phyloP scores from a whole-genome alignment of 768 basidiomycete species.

The Lactifluus volemus region DNA sequence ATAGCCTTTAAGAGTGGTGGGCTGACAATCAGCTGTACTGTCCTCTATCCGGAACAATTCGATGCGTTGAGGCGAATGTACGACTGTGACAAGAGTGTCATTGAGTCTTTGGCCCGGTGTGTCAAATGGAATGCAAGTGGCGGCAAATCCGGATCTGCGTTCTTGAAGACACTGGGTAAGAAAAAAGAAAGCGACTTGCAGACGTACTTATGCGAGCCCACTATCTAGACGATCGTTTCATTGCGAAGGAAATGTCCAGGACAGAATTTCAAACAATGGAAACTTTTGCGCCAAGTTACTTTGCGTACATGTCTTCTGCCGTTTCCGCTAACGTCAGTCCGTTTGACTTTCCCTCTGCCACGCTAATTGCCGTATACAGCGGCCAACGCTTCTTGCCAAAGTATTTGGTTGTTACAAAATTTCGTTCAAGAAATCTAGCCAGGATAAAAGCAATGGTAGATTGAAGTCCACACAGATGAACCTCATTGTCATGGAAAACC shows the following conservation, averaged over 20 bases:
- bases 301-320: slow-evolving; percentile 96
- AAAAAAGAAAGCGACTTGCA: background rate
- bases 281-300: slow-evolving; percentile 94
- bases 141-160: slow-evolving; percentile 94
- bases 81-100: slow-evolving; percentile 88
- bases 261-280: slow-evolving; percentile 93
- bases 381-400: slow-evolving; percentile 91
- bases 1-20: slow-evolving; percentile 87
- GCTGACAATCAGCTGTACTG: slow-evolving; percentile 84
- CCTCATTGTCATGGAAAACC: slow-evolving; percentile 94
- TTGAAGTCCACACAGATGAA: slow-evolving; percentile 89
- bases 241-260: slow-evolving; percentile 90
- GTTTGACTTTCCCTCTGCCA: background rate
- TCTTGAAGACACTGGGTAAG: slow-evolving; percentile 87
- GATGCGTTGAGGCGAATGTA: slow-evolving; percentile 88
- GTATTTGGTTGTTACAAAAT: slow-evolving; percentile 96
- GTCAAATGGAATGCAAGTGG: slow-evolving; percentile 94
- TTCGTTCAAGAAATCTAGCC: slow-evolving; percentile 74
- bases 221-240: slow-evolving; percentile 89
- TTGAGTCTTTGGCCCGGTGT: slow-evolving; percentile 89
- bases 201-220: background rate
- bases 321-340: slow-evolving; percentile 68
- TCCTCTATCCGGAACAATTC: slow-evolving; percentile 95
- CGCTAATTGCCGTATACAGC: slow-evolving; percentile 36
- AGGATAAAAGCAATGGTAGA: slow-evolving; percentile 54